A percentile compares a stretch with the other conserved stretches of the same genome.
Evolutionary conservation across 2,329 filamentous ascomycete genomes (phyloP).

Genomic region (Paracoccidioides lutzii): DNA sequence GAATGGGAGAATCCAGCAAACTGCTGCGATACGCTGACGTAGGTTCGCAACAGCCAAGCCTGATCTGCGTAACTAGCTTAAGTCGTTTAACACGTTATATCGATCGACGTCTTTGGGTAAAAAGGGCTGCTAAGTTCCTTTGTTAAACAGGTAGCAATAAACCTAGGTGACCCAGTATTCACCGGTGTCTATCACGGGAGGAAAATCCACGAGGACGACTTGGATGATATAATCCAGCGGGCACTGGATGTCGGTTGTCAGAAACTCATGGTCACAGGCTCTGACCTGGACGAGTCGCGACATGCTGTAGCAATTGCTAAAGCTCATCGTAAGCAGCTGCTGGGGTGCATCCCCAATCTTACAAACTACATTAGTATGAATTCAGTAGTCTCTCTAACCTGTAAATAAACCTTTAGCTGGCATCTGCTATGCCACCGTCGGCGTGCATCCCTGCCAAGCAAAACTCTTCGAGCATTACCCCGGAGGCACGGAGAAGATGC

Average conservation of each 20-base stretch:
- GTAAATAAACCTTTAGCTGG: slow-evolving; percentile 43
- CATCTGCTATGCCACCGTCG: slow-evolving; percentile 76
- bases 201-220: slow-evolving; percentile 39
- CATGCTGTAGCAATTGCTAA: slow-evolving; percentile 62
- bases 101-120: not conserved
- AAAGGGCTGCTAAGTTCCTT: not conserved
- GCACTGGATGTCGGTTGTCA: slow-evolving; percentile 65
- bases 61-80: not conserved
- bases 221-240: slow-evolving; percentile 58
- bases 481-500: slow-evolving; percentile 31
- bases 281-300: slow-evolving; percentile 64
- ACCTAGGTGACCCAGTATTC: slow-evolving; percentile 86
- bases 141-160: slow-evolving; percentile 63
- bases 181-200: slow-evolving; percentile 72
- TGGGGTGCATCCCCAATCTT: too few species aligned
- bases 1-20: slow-evolving; percentile 24
- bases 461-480: slow-evolving; percentile 56
- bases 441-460: slow-evolving; percentile 84
- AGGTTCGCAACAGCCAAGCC: slow-evolving; percentile 14
- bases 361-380: too few species aligned
- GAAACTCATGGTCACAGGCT: slow-evolving; percentile 90
- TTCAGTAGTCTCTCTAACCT: too few species aligned
- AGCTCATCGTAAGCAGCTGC: slow-evolving; percentile 51
- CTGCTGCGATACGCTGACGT: slow-evolving; percentile 37
- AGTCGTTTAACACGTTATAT: too few species aligned